Evolutionary conservation across 257 asterid species (phyloP).

Genomic region (Plantago ovata): DNA sequence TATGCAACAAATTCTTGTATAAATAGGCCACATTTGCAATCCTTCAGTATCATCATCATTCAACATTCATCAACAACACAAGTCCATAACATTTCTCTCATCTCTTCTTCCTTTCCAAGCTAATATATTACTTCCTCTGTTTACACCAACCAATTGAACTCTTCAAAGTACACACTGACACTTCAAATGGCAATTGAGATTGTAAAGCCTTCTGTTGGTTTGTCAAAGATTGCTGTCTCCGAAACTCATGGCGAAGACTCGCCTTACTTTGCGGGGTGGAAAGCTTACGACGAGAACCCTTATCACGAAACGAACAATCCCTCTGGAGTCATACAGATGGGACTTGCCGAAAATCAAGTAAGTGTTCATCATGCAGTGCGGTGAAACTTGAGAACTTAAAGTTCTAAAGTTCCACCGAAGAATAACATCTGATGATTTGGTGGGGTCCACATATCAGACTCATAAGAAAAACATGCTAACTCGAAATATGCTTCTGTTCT

Average conservation of each 20-base stretch:
- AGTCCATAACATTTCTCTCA: constrained; percentile 9
- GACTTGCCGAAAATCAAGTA: constrained; percentile 90
- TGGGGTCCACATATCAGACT: neutral
- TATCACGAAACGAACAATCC: constrained; percentile 57
- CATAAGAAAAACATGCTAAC: neutral
- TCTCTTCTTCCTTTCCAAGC: neutral
- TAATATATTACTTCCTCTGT: neutral
- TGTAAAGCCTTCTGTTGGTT: constrained; percentile 29
- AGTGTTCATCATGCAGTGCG: neutral
- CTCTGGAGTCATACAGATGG: constrained; percentile 87
- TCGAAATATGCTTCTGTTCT: neutral
- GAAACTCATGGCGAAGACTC: constrained; percentile 90
- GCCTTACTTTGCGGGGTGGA: constrained; percentile 94
- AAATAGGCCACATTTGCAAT: constrained; percentile 18
- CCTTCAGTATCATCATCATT: constrained; percentile 11
- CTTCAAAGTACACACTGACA: neutral
- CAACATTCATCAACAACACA: too few relatives aligned
- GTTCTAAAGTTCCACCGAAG: too few relatives aligned
- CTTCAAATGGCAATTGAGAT: constrained; percentile 40
- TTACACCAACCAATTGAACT: constrained; percentile 3
- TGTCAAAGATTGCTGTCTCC: constrained; percentile 64
- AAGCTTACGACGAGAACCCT: constrained; percentile 80
- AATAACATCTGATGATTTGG: neutral
- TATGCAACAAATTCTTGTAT: constrained; percentile 24
- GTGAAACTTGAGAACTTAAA: neutral